Evolutionary conservation across 1,139 yeast genomes (phyloP), one percentile per base, ranked within the genome.

Genomic region (Geotrichum cucujoidarum): DNA sequence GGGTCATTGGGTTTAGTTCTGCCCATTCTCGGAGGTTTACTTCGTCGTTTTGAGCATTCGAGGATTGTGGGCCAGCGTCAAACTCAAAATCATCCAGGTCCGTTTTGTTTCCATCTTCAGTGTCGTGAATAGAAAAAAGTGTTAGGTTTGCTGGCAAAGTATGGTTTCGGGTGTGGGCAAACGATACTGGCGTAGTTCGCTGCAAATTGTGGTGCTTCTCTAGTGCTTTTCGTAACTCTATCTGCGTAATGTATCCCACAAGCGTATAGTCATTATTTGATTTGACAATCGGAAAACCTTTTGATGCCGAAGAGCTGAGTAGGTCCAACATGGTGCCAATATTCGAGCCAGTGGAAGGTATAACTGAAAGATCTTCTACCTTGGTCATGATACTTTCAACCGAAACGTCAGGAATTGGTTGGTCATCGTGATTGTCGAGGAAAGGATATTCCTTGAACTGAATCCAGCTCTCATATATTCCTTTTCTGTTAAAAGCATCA

Each of bases 381-480:
- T 57, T 56, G 1, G 60, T 64, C 70, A 66, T 63, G 24, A 66
- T 55, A 37, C 63, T 61, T 3, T 57, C 56, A 10, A 67, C 68
- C 1, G 62, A 56, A 2, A 64, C 53, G 10, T 64, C 66, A 1
- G 74, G 66, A 27, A 70, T 60, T 20, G 65, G 59, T 25, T 62
- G 67, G 37, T 69, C 72, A 18, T 67, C 60, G 21, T 64, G 61
- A 32, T 67, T 62, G 27, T 61, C 65, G 21, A 73, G 55, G 37
- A 66, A 67, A 1, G 74, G 73, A 46, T 70, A 69, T n/a, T 63
- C 66, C 38, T 60, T 57, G 43, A 69, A 62, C 29, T 60, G 59
- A 34, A 73, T 69, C 75, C 76, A 72, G 27, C 60, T 58, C 49
- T 73, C 77, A 51, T 73, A 73, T 36, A 68, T 63, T 3, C 76